Base-by-base conservation (phyloP, 176 grass and related monocot species). In the Tillandsia fasciculata region DNA sequence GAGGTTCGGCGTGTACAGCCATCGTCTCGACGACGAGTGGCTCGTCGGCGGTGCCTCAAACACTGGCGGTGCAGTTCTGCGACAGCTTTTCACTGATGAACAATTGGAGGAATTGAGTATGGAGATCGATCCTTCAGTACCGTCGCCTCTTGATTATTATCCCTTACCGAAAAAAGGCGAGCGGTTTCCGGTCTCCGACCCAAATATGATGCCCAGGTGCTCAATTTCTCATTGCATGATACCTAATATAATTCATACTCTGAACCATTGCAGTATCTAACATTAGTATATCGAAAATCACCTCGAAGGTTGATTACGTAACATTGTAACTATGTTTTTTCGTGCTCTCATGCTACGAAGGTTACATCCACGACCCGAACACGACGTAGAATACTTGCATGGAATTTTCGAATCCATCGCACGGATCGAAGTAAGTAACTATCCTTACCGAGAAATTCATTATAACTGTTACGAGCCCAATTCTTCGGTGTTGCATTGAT, bases 21-120 rank as follows among this genome's bases (percentile, higher is more conserved):
- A 96, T 27, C 87, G 87, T 0, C 70, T 96, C 22, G 84, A 90
- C 15, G 79, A 87, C 74, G 75, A 71, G 66, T 96, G 83, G 86
- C 91, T 96, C 53, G 91, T 96, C 63, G 91, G 91, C 28, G 87
- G 91, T 9, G 87, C 87, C 9, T 90, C 91, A 10, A 96, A 96
- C 74, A 87, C 79, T 3, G 84, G 91, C 0, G 84, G 91, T 50
- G 83, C 84, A 3, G 84, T 87, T 8, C 83, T 90, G 70, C 81
- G 84, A 72, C 83, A 85, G 72, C 66, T 96, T 75, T 96, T 96
- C 81, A 83, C 59, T 11, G 79, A 90, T 33, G 70, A 80, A 6
- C 69, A 87, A 18, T 77, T 96, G 0, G 84, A 29, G 7, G 64
- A 52, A 3, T 29, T 96, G 22, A 96, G 84, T 70, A 53, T 26